These are phyloP conservation scores for Verticillium tricorpus DNA, from an alignment of 2,329 filamentous ascomycete species.

Conservation along the genomic window DNA sequence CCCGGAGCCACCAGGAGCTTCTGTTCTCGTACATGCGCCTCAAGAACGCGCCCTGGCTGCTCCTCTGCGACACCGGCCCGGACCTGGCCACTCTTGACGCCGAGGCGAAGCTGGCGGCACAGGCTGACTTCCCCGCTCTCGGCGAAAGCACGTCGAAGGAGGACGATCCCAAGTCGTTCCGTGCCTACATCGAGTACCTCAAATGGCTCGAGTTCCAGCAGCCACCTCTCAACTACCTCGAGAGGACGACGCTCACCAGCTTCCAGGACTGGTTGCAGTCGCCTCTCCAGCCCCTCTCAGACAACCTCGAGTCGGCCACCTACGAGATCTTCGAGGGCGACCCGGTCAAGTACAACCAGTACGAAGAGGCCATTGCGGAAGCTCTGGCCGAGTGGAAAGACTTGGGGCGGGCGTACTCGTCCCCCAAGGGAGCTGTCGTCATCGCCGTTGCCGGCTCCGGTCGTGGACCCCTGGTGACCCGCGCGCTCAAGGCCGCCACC, in stretches of 20 bases:
- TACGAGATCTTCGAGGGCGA: slow-evolving; percentile 99
- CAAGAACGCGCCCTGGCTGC: slow-evolving; percentile 57
- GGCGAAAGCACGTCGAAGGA: slow-evolving; percentile 58
- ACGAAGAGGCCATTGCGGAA: slow-evolving; percentile 77
- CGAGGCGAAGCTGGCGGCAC: slow-evolving; percentile 21
- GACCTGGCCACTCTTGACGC: slow-evolving; percentile 16
- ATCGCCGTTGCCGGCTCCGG: slow-evolving; percentile 92
- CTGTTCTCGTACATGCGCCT: slow-evolving; percentile 61
- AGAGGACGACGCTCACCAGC: slow-evolving; percentile 47
- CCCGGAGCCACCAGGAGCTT: slow-evolving; percentile 55
- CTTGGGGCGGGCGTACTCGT: slow-evolving; percentile 69
- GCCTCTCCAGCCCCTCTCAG: slow-evolving; percentile 87
- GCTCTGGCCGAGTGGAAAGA: slow-evolving; percentile 76
- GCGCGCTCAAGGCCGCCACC: slow-evolving; percentile 76
- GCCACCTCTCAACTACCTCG: slow-evolving; percentile 50
- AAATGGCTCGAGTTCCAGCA: slow-evolving; percentile 81
- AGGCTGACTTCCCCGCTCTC: slow-evolving; percentile 62
- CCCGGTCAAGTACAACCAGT: slow-evolving; percentile 96
- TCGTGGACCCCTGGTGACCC: slow-evolving; percentile 84
- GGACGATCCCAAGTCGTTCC: slow-evolving; percentile 19
- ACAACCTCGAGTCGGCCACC: slow-evolving; percentile 94
- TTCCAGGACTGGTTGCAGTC: slow-evolving; percentile 95
- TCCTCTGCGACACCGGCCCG: slow-evolving; percentile 59
- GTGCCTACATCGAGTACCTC: slow-evolving; percentile 68
- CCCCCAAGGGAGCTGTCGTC: slow-evolving; percentile 66